phyloP scores from a whole-genome alignment of 2,329 filamentous ascomycete species.

The Boeremia exigua region DNA sequence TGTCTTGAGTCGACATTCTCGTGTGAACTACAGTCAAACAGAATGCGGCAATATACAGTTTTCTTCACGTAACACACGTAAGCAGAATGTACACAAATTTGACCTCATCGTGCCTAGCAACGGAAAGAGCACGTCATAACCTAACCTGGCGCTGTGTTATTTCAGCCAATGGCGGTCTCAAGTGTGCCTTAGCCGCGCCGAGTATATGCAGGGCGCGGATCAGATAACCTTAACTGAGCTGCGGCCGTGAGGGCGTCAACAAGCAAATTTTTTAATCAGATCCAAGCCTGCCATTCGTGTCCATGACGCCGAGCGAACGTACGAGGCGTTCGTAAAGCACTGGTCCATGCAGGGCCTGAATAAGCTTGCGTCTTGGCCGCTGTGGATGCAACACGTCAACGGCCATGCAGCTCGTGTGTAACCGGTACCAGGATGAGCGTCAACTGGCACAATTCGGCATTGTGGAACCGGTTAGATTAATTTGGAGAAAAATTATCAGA shows the following conservation, averaged over 20 bases:
- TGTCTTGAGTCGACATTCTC: neutral
- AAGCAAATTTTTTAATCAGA: constrained; percentile 27
- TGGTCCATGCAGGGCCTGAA: constrained; percentile 11
- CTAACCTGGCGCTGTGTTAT: neutral
- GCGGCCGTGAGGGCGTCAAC: constrained; percentile 15
- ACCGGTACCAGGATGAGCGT: neutral
- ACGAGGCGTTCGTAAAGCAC: constrained; percentile 14
- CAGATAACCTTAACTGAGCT: constrained; percentile 41
- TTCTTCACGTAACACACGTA: neutral
- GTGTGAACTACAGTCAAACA: neutral
- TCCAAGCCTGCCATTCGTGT: constrained; percentile 9
- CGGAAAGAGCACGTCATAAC: constrained; percentile 17
- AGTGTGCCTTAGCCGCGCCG: neutral
- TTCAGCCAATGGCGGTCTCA: constrained; percentile 5
- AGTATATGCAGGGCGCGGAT: constrained; percentile 37
- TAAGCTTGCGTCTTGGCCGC: neutral
- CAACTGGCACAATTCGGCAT: constrained; percentile 7
- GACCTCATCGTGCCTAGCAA: neutral
- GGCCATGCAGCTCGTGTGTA: constrained; percentile 15
- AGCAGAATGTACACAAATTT: neutral
- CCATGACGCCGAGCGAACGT: constrained; percentile 4
- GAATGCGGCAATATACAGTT: constrained; percentile 2
- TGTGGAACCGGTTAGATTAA: constrained; percentile 7
- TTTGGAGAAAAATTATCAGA: constrained; percentile 20
- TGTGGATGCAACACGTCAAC: constrained; percentile 28